These are phyloP conservation scores for Colletotrichum melonis DNA, from an alignment of 2,329 filamentous ascomycete species.

Conservation along the genomic window DNA sequence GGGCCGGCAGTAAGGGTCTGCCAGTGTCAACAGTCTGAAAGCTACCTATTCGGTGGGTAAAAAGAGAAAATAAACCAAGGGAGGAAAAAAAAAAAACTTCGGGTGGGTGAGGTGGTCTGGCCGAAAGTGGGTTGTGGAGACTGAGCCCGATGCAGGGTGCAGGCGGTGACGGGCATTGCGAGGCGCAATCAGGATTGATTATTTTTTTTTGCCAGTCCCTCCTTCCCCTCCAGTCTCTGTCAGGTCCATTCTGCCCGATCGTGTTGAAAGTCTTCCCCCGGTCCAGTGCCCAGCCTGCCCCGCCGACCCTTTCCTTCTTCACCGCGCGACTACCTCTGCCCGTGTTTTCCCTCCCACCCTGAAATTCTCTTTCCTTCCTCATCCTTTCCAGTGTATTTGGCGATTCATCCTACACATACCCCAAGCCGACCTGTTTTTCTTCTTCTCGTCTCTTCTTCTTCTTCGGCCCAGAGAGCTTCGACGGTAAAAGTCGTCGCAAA, in stretches of 20 bases:
- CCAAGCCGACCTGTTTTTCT: background rate
- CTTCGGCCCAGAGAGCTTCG: background rate
- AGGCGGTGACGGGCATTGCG: conserved; percentile 34
- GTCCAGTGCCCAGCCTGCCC: conserved; percentile 18
- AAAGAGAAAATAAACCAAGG: background rate
- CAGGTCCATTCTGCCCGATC: conserved; percentile 32
- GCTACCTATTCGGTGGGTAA: background rate
- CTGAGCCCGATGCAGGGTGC: conserved; percentile 29
- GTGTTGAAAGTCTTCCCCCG: conserved; percentile 25
- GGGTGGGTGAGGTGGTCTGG: background rate
- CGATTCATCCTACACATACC: background rate
- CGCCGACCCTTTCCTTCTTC: conserved; percentile 25
- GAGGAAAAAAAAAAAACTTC: background rate
- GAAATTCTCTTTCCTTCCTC: conserved; percentile 27
- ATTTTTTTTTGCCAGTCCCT: conserved; percentile 6
- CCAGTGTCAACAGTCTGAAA: conserved; percentile 10
- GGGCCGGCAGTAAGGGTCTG: conserved; percentile 30
- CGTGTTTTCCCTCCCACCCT: conserved; percentile 17
- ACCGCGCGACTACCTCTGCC: conserved; percentile 23
- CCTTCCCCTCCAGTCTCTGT: conserved; percentile 17
- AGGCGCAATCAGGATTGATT: conserved; percentile 30
- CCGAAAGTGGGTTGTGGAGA: conserved; percentile 11
- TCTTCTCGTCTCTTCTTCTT: background rate
- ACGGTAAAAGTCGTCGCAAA: background rate
- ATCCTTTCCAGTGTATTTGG: background rate